Percentiles rank a stretch among this genome's conserved stretches.
phyloP scores from a whole-genome alignment of 2,329 filamentous ascomycete species.

The Pestalotiopsis sp. region DNA sequence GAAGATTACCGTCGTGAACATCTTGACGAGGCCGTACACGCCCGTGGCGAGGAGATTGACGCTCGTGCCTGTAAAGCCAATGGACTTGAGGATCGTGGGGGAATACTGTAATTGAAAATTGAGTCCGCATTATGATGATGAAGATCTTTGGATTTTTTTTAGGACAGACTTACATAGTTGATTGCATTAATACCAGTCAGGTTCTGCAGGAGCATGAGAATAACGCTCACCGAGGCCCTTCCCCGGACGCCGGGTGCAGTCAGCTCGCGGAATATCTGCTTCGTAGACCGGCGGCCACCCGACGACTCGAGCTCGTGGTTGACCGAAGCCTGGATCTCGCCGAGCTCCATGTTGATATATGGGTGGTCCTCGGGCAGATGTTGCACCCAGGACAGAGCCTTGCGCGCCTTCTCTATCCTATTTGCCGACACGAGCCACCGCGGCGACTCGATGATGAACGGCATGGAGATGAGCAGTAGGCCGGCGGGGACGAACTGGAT shows the following conservation, averaged over 20 bases:
- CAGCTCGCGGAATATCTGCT: slow-evolving; percentile 28
- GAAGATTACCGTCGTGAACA: slow-evolving; percentile 64
- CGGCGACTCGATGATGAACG: slow-evolving; percentile 24
- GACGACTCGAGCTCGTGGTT: slow-evolving; percentile 37
- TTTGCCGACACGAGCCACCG: slow-evolving; percentile 27
- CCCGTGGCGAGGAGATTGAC: slow-evolving; percentile 64
- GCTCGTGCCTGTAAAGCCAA: slow-evolving; percentile 49
- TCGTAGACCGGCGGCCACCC: slow-evolving; percentile 33
- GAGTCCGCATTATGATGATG: not conserved
- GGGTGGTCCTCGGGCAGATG: slow-evolving; percentile 29
- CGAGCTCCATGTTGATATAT: slow-evolving; percentile 28
- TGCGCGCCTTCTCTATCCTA: slow-evolving; percentile 19
- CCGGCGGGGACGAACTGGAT: slow-evolving; percentile 27
- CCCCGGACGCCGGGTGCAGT: slow-evolving; percentile 8
- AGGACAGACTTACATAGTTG: slow-evolving; percentile 55
- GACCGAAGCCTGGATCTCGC: slow-evolving; percentile 32
- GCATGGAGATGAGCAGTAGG: slow-evolving; percentile 27
- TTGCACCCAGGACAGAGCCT: slow-evolving; percentile 23
- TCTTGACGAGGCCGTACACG: slow-evolving; percentile 79
- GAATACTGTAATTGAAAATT: slow-evolving; percentile 43
- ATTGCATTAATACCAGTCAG: slow-evolving; percentile 60
- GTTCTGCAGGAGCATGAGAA: slow-evolving; percentile 30
- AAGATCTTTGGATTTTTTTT: not conserved
- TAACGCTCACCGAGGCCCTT: not conserved
- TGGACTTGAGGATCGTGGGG: slow-evolving; percentile 66